Base-by-base conservation (phyloP, 1,284 basidiomycete species). In the Puccinia novopanici region DNA sequence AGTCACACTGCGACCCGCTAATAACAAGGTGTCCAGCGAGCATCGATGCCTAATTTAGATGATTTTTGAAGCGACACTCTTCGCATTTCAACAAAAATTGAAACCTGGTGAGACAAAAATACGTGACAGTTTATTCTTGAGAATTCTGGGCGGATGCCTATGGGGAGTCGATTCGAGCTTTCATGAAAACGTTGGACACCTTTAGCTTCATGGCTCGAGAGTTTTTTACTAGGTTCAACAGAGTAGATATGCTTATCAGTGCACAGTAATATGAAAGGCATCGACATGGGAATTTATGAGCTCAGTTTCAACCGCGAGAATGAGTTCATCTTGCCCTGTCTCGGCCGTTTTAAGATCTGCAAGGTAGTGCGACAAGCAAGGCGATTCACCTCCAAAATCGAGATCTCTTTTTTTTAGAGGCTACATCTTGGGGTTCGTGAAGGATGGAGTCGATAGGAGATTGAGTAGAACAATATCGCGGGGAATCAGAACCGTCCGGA, bases 211-310 rank as follows among this genome's bases (percentile, higher is more conserved):
- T 77, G 70, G 59, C 54, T 59, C 27, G 52, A 55, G 10, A 45
- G 6, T 24, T 42, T 48, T 80, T 79, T 8, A 45, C 42, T n/a
- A 79, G 37, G 87, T 87, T 17, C 83, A 40, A 50, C 92, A 86
- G 2, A 86, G 86, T 82, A 87, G 88, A 55, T 92, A 75, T 0
- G 89, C 89, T 52, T 89, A 94, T 87, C 57, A 96, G 88, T 13
- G 88, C 83, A 83, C 91, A 91, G 84, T 95, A 95, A 92, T 87
- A 84, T 93, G 91, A 17, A 90, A 89, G 50, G 95, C 87, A 82
- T 90, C 89, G 83, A 91, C 87, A 63, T 88, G 88, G 45, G 55
- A 57, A 27, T 45, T 80, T 10, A 67, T 55, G 2, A 63, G 34
- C 27, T 50, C 68, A 12, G 70, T 65, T 52, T 80, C 78, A 37